A percentile compares a stretch with the other conserved stretches of the same genome.
Evolutionary conservation across 2,329 filamentous ascomycete species (phyloP).

Genomic region (Pyrenochaeta sp.): DNA sequence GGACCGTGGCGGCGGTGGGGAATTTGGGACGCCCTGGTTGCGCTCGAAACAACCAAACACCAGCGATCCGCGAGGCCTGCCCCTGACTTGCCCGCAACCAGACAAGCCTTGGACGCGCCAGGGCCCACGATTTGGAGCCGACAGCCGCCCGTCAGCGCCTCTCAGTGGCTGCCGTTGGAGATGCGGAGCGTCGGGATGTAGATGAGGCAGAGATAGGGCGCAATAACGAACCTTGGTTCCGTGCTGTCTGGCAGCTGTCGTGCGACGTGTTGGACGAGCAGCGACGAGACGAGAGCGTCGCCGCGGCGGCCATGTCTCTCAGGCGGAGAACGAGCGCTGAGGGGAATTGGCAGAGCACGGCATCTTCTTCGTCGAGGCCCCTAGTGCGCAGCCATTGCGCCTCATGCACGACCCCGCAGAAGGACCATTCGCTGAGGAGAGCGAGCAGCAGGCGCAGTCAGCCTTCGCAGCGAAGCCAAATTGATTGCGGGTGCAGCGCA

Average conservation of each 20-base stretch:
- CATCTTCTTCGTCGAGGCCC: conserved; percentile 5
- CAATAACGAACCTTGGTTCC: not conserved
- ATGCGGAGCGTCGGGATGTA: no score
- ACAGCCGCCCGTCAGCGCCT: conserved; percentile 4
- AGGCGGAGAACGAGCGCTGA: not conserved
- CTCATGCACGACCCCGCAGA: conserved; percentile 17
- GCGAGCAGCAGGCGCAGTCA: conserved; percentile 6
- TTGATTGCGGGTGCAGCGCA: conserved; percentile 8
- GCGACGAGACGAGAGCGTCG: not conserved
- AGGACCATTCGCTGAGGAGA: conserved; percentile 9
- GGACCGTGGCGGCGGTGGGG: conserved; percentile 15
- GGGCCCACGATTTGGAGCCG: conserved; percentile 12
- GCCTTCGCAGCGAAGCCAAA: conserved; percentile 8
- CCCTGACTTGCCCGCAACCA: conserved; percentile 35
- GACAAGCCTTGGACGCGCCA: conserved; percentile 11
- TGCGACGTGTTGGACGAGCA: conserved; percentile 5
- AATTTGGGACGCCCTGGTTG: conserved; percentile 20
- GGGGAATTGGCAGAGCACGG: not conserved
- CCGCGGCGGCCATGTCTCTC: not conserved
- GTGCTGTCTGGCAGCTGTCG: not conserved
- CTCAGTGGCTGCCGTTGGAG: not conserved
- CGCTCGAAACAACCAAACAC: conserved; percentile 30
- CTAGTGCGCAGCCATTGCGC: conserved; percentile 18
- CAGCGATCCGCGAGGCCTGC: conserved; percentile 26
- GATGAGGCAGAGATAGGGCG: not conserved